Evolutionary conservation across 306 rosid genomes (phyloP), one percentile per base, ranked within the genome.

Genomic region (Rosa lucieae): DNA sequence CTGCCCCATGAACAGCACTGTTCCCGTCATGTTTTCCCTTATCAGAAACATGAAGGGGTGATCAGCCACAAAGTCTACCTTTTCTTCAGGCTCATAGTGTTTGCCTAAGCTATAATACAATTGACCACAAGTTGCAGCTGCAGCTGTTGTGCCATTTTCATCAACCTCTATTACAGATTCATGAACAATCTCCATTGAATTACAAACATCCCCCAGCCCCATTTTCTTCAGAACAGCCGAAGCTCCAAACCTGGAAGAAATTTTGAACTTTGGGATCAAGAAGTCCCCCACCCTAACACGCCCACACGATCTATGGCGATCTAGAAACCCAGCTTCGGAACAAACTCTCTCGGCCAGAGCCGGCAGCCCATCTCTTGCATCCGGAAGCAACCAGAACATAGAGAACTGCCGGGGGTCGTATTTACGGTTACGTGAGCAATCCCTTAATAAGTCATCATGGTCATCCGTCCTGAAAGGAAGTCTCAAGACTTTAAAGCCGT

Each of bases 351-450:
- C 51, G 14, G 74, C 21, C 17, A 82, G 40, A 23, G 53, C 12
- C 61, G 61, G 61, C 11, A 55, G 61, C 61, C 61, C 61, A 20
- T 55, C 26, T 20, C 26, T 55, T 8, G 35, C 76, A 17, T 83
- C 43, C 9, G 86, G 89, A 70, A 82, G 89, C 63, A 73, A 69
- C 67, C 83, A 73, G 21, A 51, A 37, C 81, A 86, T 77, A 23
- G 79, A 71, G 20, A 82, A 79, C 0, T 5, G 5, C 3, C 68
- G 67, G 18, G 3, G 6, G 0, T 66, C 29, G 2, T 26, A 21
- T 7, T 55, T 55, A 55, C 9, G 21, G 21, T 1, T 17, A 8
- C n/a, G 7, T 4, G 8, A 0, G 44, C 46, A 1, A 8, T 43
- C 46, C 10, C 7, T 43, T 43, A 43, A 43, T 14, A 48, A 11